Base-by-base conservation (phyloP, 2,329 filamentous ascomycete species). In the Diaporthe vaccinii region DNA sequence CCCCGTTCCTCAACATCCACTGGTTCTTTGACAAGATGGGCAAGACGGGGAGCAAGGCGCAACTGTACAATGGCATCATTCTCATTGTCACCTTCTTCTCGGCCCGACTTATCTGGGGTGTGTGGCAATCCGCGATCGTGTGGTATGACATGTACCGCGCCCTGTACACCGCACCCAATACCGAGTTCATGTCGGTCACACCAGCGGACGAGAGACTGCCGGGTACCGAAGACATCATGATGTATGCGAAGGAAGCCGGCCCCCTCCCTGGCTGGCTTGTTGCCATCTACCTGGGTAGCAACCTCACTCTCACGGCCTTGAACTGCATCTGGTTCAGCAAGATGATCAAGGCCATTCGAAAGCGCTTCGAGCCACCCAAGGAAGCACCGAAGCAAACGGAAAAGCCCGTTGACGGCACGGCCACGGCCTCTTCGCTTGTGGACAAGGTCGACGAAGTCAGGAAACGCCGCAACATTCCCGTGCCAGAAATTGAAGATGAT, bases 21-120 rank as follows among this genome's bases (percentile, higher is more conserved):
- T 97, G 95, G 95, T 97, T 97, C 86, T 94, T 94, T 84, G 95
- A 97, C 85, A 97, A 97, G 86, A 86, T 96, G 75, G 89, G 91
- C 80, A 92, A 95, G 88, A 97, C 95, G 0, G 95, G 95, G 49
- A 92, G 92, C 28, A 88, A 87, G 72, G 84, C 91, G 34, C 95
- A 97, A 85, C 89, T 96, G 39, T 92, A 94, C 84, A 97, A 97
- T 80, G 94, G 94, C 79, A 87, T 95, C 76, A 81, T 90, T 74
- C 90, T 97, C 4, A 90, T 96, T 71, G 83, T 87, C 78, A 94
- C 90, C 65, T 97, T 97, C 84, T 95, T 96, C 85, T 89, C 87
- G 77, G 94, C 92, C 82, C 93, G 94, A 74, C 88, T 97, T 15
- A 85, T 95, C 75, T 97, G 93, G 88, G 95, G 95, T 65, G 93